These are phyloP conservation scores for Vigna angularis DNA, from an alignment of 306 rosid genomes.

Conservation along the genomic window DNA sequence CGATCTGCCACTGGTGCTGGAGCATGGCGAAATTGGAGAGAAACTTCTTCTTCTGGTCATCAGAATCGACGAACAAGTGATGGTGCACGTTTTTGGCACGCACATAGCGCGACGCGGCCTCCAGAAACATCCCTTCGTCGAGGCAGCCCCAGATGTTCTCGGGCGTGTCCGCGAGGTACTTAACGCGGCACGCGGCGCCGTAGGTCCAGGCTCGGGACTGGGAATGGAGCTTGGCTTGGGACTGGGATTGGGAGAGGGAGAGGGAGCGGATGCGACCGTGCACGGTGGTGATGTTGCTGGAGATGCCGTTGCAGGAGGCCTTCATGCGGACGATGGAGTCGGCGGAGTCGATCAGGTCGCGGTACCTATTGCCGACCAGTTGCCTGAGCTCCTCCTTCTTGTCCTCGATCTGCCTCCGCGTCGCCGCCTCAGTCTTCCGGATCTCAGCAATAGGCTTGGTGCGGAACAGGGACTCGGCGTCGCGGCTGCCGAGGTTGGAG, in stretches of 20 bases:
- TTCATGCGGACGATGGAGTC: conserved; percentile 93
- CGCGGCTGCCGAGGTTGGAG: conserved; percentile 59
- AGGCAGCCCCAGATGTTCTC: conserved; percentile 98
- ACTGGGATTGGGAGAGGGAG: conserved; percentile 53
- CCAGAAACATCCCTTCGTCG: conserved; percentile 93
- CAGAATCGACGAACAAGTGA: conserved; percentile 42
- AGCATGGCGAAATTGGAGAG: conserved; percentile 82
- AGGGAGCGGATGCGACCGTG: conserved; percentile 68
- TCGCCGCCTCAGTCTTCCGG: conserved; percentile 72
- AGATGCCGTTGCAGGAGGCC: conserved; percentile 66
- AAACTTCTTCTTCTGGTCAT: conserved; percentile 50
- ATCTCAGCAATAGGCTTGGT: conserved; percentile 85
- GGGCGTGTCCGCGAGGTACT: conserved; percentile 90
- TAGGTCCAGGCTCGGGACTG: conserved; percentile 65
- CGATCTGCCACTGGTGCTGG: conserved; percentile 99
- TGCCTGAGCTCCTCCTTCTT: conserved; percentile 99
- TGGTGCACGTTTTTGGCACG: conserved; percentile 86
- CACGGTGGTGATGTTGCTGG: conserved; percentile 71
- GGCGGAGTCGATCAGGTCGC: conserved; percentile 97
- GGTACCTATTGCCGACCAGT: conserved; percentile 92
- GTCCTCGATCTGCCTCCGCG: conserved; percentile 83
- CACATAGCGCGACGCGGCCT: conserved; percentile 80
- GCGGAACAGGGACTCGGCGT: conserved; percentile 86
- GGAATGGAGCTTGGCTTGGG: conserved; percentile 46
- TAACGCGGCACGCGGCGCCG: conserved; percentile 85